Conservation (phyloP, 495 filamentous ascomycete species). For the Poronia punctata region DNA sequence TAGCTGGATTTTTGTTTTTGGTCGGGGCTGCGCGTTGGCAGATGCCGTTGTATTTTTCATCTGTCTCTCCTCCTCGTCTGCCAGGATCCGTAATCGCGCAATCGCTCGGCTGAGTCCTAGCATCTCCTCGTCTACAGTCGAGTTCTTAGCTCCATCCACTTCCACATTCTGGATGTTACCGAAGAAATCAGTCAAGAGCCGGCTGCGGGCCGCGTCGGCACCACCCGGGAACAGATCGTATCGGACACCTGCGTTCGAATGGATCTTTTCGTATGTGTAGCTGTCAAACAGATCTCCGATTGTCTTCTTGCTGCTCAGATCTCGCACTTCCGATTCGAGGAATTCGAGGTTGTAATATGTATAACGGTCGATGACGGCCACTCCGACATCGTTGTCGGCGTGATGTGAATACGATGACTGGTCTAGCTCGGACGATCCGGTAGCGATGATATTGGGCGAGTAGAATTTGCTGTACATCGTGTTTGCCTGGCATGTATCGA, state of each 20-base stretch:
- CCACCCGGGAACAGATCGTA: conserved; percentile 89
- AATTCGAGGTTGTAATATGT: conserved; percentile 99
- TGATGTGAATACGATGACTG: conserved; percentile 95
- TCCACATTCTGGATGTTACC: conserved; percentile 97
- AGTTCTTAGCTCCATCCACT: conserved; percentile 55
- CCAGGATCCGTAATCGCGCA: conserved; percentile 49
- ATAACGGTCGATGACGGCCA: conserved; percentile 96
- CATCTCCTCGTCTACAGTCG: conserved; percentile 67
- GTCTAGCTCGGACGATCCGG: conserved; percentile 86
- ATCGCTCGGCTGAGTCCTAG: conserved; percentile 55
- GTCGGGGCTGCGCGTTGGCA: conserved; percentile 28
- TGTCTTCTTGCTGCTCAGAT: conserved; percentile 73
- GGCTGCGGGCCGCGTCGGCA: conserved; percentile 60
- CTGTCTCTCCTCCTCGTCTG: conserved; percentile 34
- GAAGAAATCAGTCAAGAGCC: conserved; percentile 91
- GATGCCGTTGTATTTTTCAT: conserved; percentile 27
- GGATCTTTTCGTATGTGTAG: conserved; percentile 91
- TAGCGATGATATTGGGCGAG: conserved; percentile 93
- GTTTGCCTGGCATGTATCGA: conserved; percentile 98
- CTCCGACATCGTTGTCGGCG: conserved; percentile 94
- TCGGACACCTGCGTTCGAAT: conserved; percentile 81
- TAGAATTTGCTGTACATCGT: conserved; percentile 99
- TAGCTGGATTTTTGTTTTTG: conserved; percentile 34
- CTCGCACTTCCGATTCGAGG: conserved; percentile 81
- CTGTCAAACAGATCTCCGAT: conserved; percentile 92